Base-by-base conservation (phyloP, 305 asterid genomes). In the Solanum hybrid region DNA sequence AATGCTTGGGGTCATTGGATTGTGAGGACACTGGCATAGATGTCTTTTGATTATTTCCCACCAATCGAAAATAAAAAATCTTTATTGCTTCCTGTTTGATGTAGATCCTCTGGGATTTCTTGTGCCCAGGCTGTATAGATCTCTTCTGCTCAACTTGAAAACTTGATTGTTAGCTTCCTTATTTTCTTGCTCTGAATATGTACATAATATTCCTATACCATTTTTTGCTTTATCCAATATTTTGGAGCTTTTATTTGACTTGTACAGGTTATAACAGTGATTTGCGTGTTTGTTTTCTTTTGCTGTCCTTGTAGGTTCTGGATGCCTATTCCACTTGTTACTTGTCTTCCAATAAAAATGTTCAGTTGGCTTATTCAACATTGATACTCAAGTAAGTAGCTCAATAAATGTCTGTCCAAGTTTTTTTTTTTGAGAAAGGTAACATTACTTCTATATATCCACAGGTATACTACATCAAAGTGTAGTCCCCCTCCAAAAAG, bases 311-410 rank as follows among this genome's bases (percentile, higher is more conserved):
- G 95, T 93, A 97, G 99, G 94, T 96, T 94, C 95, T 97, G 74
- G 98, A 97, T 94, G 96, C 97, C 89, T 95, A 94, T 91, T 93
- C 98, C 34, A 93, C 96, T 87, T 94, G 96, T 90, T 94, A 95
- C 92, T 94, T 94, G 24, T 94, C 99, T 89, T 92, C 98, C 89
- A 97, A 96, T 92, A 97, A 97, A 94, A 96, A 97, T 87, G 94
- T 97, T 51, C 98, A 96, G 89, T 81, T 96, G 91, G 95, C 99
- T 57, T 97, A 96, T 90, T 97, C 99, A 37, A 97, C 99, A 88
- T 91, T 97, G 92, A 57, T 97, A 91, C 97, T 97, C 95, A 97
- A 97, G 99, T 97, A 94, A 94, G 99, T 92, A 18, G 83, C 87
- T 78, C 87, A 78, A 67, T 78, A 51, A 89, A 74, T 11, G 16